phyloP scores from a whole-genome alignment of 1,284 basidiomycete genomes.

The Moesziomyces sp. region DNA sequence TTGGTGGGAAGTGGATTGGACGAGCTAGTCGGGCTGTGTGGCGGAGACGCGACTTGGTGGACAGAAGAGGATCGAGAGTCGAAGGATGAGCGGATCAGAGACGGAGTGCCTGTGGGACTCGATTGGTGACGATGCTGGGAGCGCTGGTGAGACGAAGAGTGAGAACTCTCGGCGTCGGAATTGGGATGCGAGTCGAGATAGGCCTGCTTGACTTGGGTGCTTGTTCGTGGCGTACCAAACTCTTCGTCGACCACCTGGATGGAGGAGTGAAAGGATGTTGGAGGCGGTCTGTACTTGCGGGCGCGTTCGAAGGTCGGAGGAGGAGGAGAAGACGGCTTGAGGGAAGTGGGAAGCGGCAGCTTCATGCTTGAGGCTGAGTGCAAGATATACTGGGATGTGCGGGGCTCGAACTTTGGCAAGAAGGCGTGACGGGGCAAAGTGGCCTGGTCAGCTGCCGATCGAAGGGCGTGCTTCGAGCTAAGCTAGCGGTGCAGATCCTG shows the following conservation, averaged over 20 bases:
- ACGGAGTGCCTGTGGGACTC: slow-evolving; percentile 23
- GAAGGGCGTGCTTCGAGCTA: too few relatives aligned
- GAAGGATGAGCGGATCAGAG: slow-evolving; percentile 29
- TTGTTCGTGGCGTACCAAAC: slow-evolving; percentile 40
- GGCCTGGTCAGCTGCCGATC: not conserved
- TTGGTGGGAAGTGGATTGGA: not conserved
- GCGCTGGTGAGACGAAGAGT: not conserved
- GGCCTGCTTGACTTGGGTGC: slow-evolving; percentile 44
- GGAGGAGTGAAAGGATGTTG: slow-evolving; percentile 45
- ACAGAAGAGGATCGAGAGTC: slow-evolving; percentile 16
- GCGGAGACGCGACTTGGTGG: not conserved
- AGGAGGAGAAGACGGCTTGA: slow-evolving; percentile 16
- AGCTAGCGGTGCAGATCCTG: too few relatives aligned
- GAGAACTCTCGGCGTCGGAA: slow-evolving; percentile 22
- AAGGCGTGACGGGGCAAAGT: slow-evolving; percentile 5
- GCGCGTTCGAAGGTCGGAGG: slow-evolving; percentile 40
- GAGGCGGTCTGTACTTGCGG: slow-evolving; percentile 46
- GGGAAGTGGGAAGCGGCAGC: slow-evolving; percentile 15
- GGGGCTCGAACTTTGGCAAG: not conserved
- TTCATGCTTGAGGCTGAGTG: slow-evolving; percentile 13
- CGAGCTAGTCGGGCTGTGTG: not conserved
- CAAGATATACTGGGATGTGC: not conserved
- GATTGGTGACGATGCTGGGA: slow-evolving; percentile 3
- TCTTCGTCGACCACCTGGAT: slow-evolving; percentile 43
- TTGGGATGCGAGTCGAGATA: slow-evolving; percentile 47